Percentiles rank a stretch among this genome's conserved stretches.
Conservation (phyloP, 2,329 filamentous ascomycete genomes). For the Thyridium curvatum region DNA sequence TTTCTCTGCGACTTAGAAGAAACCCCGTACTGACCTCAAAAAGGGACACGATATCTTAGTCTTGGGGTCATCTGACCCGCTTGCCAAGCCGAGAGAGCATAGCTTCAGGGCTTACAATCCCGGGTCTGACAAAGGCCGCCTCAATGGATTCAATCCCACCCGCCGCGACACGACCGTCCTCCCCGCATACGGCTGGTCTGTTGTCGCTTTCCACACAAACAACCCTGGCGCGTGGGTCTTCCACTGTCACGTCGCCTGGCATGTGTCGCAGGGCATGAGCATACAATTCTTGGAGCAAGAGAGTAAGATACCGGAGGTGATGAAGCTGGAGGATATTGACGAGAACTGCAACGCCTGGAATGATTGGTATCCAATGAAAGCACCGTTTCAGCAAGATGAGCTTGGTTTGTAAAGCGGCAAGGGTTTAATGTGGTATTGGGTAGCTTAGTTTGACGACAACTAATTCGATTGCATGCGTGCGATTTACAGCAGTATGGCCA, state of each 20-base stretch:
- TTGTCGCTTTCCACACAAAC: conserved; percentile 1
- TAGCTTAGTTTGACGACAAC: too few species aligned
- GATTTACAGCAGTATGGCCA: too few species aligned
- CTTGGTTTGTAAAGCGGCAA: too few species aligned
- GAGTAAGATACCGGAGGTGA: too few species aligned
- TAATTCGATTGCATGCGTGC: too few species aligned
- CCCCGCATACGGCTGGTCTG: conserved; percentile 15
- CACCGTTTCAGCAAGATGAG: too few species aligned
- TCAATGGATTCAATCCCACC: conserved; percentile 30
- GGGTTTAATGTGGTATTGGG: too few species aligned
- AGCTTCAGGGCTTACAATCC: conserved; percentile 5
- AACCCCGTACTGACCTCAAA: too few species aligned
- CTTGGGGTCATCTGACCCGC: conserved; percentile 5
- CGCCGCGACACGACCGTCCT: conserved; percentile 37
- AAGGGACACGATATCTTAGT: conserved; percentile 17
- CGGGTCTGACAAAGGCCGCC: conserved; percentile 12
- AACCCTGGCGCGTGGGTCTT: conserved; percentile 5
- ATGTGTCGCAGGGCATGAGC: conserved; percentile 2
- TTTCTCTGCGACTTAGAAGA: too few species aligned
- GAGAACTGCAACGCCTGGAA: too few species aligned
- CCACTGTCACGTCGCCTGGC: conserved; percentile 5
- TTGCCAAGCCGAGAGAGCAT: background rate
- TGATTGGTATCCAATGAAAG: too few species aligned
- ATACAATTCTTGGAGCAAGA: background rate
- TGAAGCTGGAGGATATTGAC: too few species aligned